Evolutionary conservation across 108 stramenopile genomes (phyloP).

Genomic region (Skeletonema costatum): DNA sequence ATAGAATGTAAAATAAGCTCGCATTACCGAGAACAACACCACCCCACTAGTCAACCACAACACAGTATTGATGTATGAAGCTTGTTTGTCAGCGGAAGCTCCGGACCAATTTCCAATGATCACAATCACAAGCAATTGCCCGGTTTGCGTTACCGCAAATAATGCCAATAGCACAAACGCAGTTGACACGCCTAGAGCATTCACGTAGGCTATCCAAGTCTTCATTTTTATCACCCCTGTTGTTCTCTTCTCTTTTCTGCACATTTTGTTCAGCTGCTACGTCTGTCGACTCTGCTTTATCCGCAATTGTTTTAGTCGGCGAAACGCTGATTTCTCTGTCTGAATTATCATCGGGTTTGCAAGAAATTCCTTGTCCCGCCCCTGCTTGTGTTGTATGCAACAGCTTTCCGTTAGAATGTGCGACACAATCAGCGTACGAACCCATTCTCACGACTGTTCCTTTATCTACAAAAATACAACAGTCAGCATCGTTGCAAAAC

Average conservation of each 20-base stretch:
- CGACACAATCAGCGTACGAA: constrained; percentile 57
- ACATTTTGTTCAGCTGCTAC: background rate
- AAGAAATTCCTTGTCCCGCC: background rate
- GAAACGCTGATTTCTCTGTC: background rate
- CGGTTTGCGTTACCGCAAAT: constrained; percentile 60
- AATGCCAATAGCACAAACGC: constrained; percentile 39
- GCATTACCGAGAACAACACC: constrained; percentile 44
- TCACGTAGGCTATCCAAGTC: constrained; percentile 65
- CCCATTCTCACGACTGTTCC: constrained; percentile 56
- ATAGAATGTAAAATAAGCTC: constrained; percentile 57
- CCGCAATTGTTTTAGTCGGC: background rate
- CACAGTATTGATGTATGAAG: constrained; percentile 52
- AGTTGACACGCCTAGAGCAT: constrained; percentile 45
- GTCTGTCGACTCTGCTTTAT: no score
- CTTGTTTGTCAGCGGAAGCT: constrained; percentile 52
- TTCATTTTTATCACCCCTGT: constrained; percentile 60
- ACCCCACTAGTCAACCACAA: constrained; percentile 51
- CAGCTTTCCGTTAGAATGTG: constrained; percentile 39
- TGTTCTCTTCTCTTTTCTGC: constrained; percentile 60
- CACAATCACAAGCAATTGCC: constrained; percentile 58
- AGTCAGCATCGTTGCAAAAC: constrained; percentile 50
- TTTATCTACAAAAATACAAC: constrained; percentile 63
- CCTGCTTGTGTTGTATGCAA: background rate
- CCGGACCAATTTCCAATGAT: constrained; percentile 72
- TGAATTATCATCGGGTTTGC: background rate